Evolutionary conservation across 2,329 filamentous ascomycete genomes (phyloP).

Genomic region (Botrytis fragariae): DNA sequence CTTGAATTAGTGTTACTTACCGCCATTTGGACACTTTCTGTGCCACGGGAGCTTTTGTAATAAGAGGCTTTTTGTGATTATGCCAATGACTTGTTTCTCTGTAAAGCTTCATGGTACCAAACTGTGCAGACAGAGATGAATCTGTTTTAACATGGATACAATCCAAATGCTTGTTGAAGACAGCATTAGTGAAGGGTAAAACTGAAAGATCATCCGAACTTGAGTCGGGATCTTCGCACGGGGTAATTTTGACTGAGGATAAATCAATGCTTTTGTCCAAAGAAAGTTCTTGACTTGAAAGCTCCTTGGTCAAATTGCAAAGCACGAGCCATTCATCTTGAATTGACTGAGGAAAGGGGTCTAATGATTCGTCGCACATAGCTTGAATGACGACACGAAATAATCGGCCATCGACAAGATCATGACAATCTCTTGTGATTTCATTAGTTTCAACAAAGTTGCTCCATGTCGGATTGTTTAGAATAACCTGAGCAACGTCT

Average conservation of each 20-base stretch:
- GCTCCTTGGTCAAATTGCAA: conserved; percentile 35
- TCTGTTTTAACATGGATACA: conserved; percentile 43
- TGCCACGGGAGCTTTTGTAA: conserved; percentile 43
- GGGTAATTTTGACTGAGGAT: conserved; percentile 23
- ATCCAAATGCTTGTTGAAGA: conserved; percentile 47
- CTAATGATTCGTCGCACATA: conserved; percentile 29
- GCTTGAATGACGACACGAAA: conserved; percentile 35
- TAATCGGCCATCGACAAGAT: conserved; percentile 56
- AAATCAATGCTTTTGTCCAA: conserved; percentile 32
- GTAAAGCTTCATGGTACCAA: conserved; percentile 42
- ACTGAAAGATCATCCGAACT: conserved; percentile 35
- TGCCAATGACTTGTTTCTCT: conserved; percentile 60
- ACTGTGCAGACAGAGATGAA: conserved; percentile 29
- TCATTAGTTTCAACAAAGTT: conserved; percentile 29
- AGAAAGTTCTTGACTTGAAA: conserved; percentile 37
- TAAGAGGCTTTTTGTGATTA: conserved; percentile 52
- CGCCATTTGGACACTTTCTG: conserved; percentile 42
- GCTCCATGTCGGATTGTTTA: conserved; percentile 39
- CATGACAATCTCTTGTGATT: conserved; percentile 47
- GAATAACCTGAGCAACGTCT: conserved; percentile 34
- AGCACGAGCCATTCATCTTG: conserved; percentile 33
- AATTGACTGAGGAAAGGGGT: conserved; percentile 24
- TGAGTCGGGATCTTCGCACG: conserved; percentile 23
- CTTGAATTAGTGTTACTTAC: conserved; percentile 26
- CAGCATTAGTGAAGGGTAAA: conserved; percentile 48